A percentile compares a stretch with the other conserved stretches of the same genome.
Evolutionary conservation across 805 yeast species (phyloP).

Genomic region (Monosporozyma siamensis): DNA sequence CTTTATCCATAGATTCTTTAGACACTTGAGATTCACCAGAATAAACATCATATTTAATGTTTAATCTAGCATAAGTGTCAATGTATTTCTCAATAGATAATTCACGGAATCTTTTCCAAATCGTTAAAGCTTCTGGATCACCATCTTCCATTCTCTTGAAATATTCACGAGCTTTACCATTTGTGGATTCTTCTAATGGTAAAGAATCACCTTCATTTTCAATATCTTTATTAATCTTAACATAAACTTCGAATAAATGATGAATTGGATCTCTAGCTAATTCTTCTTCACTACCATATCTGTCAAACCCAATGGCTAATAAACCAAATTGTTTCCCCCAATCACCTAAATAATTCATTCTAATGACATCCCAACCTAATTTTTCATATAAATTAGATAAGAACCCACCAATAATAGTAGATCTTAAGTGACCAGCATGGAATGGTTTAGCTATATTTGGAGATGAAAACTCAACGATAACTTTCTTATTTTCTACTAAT

Average conservation of each 20-base stretch:
- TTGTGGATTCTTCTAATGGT: constrained; percentile 43
- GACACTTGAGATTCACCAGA: constrained; percentile 95
- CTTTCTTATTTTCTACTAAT: constrained; percentile 59
- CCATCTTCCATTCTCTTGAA: constrained; percentile 91
- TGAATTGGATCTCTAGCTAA: constrained; percentile 74
- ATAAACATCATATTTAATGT: constrained; percentile 77
- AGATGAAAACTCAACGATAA: constrained; percentile 83
- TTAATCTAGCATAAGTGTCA: constrained; percentile 81
- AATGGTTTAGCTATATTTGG: constrained; percentile 98
- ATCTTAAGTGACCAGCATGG: constrained; percentile 97
- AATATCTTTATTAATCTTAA: constrained; percentile 71
- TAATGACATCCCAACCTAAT: constrained; percentile 79
- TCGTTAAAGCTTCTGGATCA: constrained; percentile 63
- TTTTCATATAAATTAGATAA: constrained; percentile 80
- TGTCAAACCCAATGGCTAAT: constrained; percentile 82
- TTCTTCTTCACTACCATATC: constrained; percentile 70
- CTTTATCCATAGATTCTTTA: constrained; percentile 57
- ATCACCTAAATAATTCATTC: constrained; percentile 93
- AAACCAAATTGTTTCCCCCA: constrained; percentile 99
- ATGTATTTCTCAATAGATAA: constrained; percentile 78
- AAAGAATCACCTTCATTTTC: constrained; percentile 41
- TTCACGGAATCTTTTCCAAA: constrained; percentile 84
- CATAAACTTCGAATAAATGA: constrained; percentile 90
- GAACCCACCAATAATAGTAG: constrained; percentile 96
- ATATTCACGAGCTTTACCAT: constrained; percentile 76